Base-by-base conservation (phyloP, 164 flowering plant species). In the Malania oleifera region DNA sequence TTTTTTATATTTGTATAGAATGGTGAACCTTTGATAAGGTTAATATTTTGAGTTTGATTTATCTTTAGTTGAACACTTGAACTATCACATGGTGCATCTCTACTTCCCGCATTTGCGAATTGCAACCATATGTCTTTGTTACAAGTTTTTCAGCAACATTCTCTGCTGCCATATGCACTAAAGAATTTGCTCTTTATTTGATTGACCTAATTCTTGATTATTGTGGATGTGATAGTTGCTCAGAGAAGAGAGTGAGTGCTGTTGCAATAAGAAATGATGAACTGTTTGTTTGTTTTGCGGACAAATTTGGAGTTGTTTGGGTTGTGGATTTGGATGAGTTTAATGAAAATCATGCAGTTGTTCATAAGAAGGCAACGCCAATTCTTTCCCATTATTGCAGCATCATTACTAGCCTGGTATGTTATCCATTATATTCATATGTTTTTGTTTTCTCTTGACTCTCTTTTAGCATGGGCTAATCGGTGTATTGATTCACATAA, bases 251-350 rank as follows among this genome's bases (percentile, higher is more conserved):
- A 75, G 99, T 93, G 62, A 90, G 78, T 65, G 96, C 99, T 9
- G 82, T 83, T 73, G 88, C 96, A 4, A 68, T 93, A 57, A 88
- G 91, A 68, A 69, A 53, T 50, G 88, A 93, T 69, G 86, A 71
- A 25, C 54, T 38, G 19, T 80, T 73, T 75, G 86, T 83, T 49
- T 78, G 84, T 73, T 93, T 77, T 79, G 91, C 99, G 40, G 99
- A 95, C 67, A 95, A 95, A 70, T 95, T 95, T 76, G 99, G 97
- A 44, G 95, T 83, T 54, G 87, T 90, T 18, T 90, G 96, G 91
- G 81, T 73, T 31, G 80, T 81, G 58, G 73, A 67, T 61, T 50
- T 87, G 23, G 69, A 65, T 45, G 78, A 52, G 52, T 29, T 54
- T 28, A 50, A 55, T 51, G 80, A 72, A 54, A 61, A 60, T 60